Base-by-base conservation (phyloP, 2,329 filamentous ascomycete species). In the Aquanectria penicillioides region DNA sequence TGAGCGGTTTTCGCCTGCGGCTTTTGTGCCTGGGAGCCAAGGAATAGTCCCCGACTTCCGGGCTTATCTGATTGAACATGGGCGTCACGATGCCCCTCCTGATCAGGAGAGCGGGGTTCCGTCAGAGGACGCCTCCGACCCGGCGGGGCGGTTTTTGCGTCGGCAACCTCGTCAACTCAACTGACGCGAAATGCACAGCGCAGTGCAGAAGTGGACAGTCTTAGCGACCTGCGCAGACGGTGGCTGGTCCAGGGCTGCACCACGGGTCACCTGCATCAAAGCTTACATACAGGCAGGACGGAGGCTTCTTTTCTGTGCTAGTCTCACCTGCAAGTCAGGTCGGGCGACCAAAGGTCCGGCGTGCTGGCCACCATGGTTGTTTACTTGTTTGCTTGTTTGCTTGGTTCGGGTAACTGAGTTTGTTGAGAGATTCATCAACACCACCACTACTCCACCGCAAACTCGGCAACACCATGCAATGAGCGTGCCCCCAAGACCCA, bases 131-230 rank as follows among this genome's bases (percentile, higher is more conserved):
- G 25, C 31, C 22, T 22, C 18, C 22, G 20, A 37, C 41, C 38
- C 44, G 23, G 40, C 17, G 43, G 50, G 37, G 36, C 20, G 56
- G 38, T 48, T 60, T 60, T 58, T 55, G 18, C 38, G 53, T 55
- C 57, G 57, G 52, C 44, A 61, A 58, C 29, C 40, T 61, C 57
- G 57, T 40, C 47, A 58, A 47, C n/a, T n/a, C n/a, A n/a, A n/a
- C n/a, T n/a, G n/a, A n/a, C n/a, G n/a, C n/a, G n/a, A 8, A 49
- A 17, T n/a, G 29, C 29, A 18, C 40, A 6, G 22, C n/a, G 11
- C 15, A 10, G 22, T 18, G 18, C 26, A 25, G 18, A 20, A 15
- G 20, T 37, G 51, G 15, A 41, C 25, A 25, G 22, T 13, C 11
- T 18, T 13, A 17, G 36, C 22, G 33, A 31, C 17, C 23, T 18